These are phyloP conservation scores for Pyrenula aspistea DNA, from an alignment of 495 filamentous ascomycete genomes.

Conservation along the genomic window DNA sequence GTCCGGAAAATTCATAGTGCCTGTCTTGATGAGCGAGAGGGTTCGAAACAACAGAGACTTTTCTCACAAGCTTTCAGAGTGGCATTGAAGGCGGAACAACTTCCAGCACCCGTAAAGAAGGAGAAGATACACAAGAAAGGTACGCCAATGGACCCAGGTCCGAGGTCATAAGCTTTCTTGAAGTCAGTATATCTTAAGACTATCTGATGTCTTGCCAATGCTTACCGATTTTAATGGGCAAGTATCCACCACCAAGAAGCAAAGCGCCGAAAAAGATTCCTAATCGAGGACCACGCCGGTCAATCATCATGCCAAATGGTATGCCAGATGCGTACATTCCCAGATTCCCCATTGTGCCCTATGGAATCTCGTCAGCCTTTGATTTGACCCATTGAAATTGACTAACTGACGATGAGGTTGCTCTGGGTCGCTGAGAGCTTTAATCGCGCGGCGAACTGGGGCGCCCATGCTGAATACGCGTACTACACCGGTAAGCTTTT, in stretches of 20 bases:
- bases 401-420: constrained; percentile 65
- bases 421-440: constrained; percentile 78
- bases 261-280: constrained; percentile 64
- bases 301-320: constrained; percentile 78
- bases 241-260: constrained; percentile 64
- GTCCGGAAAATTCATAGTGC: constrained; percentile 83
- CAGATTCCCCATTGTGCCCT: constrained; percentile 83
- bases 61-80: constrained; percentile 63
- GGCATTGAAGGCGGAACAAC: constrained; percentile 75
- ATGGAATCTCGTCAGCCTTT: constrained; percentile 9
- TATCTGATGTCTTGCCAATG: background rate
- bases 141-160: constrained; percentile 49
- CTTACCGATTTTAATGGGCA: constrained; percentile 57
- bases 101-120: constrained; percentile 74
- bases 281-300: constrained; percentile 67
- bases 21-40: constrained; percentile 20
- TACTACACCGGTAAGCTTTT: constrained; percentile 44
- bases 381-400: constrained; percentile 2
- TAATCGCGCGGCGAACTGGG: constrained; percentile 79
- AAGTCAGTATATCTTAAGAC: background rate
- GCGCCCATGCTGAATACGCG: constrained; percentile 96
- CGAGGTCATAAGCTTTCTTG: constrained; percentile 31
- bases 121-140: constrained; percentile 66
- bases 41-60: background rate
- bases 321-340: constrained; percentile 93